Evolutionary conservation across 2,329 filamentous ascomycete genomes (phyloP), one percentile per base, ranked within the genome.

Genomic region (Trichoderma cornu-damae): DNA sequence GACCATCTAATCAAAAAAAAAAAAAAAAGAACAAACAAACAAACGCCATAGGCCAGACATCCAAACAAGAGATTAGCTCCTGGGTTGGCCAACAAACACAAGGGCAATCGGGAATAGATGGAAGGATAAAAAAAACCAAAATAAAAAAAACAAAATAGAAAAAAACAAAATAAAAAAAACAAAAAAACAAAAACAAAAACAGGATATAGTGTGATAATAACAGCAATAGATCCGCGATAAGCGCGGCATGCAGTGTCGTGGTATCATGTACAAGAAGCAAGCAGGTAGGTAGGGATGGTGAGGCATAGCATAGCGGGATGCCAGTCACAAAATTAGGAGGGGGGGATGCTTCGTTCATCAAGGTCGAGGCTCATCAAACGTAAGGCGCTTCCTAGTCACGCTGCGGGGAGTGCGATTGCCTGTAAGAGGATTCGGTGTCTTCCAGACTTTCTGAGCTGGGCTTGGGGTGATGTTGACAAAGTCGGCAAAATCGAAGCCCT

Each of bases 401-500:
- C 84, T 89, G 58, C 82, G 69, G 7, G 83, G 83, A 42, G 82
- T 85, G 66, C 77, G 79, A 53, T 74, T 70, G 8, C 71, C 66
- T 16, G 74, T 69, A 28, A 79, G 77, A 26, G 83, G 79, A 9
- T 84, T 72, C 9, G 90, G 91, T 0, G 91, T 96, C 70, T 88
- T 90, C 89, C 91, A 96, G 8, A 86, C 82, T 64, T 85, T 90
- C 75, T 96, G 94, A 24, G 90, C 94, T 18, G 94, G 94, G 68
- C 90, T 96, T 0, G 94, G 94, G 6, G 94, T 96, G 70, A 97
- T 93, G 73, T 97, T 96, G 69, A 97, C 87, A 73, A 96, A 99
- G 69, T 99, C 94, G 52, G 91, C 85, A 74, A 97, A 96, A 75
- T 97, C 95, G 72, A 97, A 95, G 47, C 72, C 75, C 68, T 92